A percentile compares a stretch with the other conserved stretches of the same genome.
Evolutionary conservation across 345 rosid species (phyloP).

Genomic region (Leavenworthia alabamica): DNA sequence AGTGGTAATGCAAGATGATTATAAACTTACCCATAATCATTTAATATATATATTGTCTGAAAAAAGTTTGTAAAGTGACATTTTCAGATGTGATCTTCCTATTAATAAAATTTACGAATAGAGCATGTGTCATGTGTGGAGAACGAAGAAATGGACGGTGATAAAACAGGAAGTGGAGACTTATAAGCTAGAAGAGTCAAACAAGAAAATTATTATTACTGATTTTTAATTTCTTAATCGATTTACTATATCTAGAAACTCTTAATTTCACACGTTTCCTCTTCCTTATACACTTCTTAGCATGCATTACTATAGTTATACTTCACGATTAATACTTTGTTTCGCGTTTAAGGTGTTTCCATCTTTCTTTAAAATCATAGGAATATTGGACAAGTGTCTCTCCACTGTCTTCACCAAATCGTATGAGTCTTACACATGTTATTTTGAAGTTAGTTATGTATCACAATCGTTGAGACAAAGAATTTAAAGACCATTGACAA

Average conservation of each 20-base stretch:
- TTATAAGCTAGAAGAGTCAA: slow-evolving; percentile 24
- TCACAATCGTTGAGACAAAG: slow-evolving; percentile 12
- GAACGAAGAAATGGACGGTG: slow-evolving; percentile 31
- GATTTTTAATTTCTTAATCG: background rate
- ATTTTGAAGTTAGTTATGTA: slow-evolving; percentile 15
- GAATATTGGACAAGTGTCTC: slow-evolving; percentile 19
- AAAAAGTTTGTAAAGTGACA: slow-evolving; percentile 7
- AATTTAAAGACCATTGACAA: background rate
- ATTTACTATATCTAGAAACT: slow-evolving; percentile 21
- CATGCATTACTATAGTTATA: background rate
- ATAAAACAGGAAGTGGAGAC: slow-evolving; percentile 27
- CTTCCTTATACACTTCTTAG: background rate
- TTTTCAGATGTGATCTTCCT: slow-evolving; percentile 20
- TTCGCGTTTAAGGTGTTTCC: background rate
- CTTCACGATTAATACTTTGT: background rate
- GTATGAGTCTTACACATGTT: slow-evolving; percentile 1
- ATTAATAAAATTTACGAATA: background rate
- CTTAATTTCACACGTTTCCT: slow-evolving; percentile 21
- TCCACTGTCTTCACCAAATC: slow-evolving; percentile 17
- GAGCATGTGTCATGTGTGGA: slow-evolving; percentile 25
- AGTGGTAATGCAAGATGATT: slow-evolving; percentile 11
- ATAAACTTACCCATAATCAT: slow-evolving; percentile 13
- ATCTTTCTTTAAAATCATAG: background rate
- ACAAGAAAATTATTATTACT: background rate
- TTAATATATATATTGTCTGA: background rate